Evolutionary conservation across 2,329 filamentous ascomycete species (phyloP), one percentile per base, ranked within the genome.

Genomic region (Cladophialophora chaetospira): DNA sequence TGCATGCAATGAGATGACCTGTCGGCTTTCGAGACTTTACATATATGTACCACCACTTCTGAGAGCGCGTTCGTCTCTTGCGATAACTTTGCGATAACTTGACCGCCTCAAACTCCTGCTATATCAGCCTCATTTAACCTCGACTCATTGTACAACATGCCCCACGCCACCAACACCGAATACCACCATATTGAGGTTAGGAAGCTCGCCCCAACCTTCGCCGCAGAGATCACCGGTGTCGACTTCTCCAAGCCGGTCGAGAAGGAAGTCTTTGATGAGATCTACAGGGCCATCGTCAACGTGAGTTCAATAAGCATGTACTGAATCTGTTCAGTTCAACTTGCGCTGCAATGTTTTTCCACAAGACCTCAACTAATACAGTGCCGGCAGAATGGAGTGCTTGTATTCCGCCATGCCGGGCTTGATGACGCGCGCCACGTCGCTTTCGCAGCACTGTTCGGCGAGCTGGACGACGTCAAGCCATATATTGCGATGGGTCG

Each of bases 391-490:
- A 81, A 83, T 60, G 81, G 80, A 19, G 76, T 82, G 17, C 70
- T 75, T 33, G 75, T 82, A 17, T 78, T 83, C 66, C 79, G 79
- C 35, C 65, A 74, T 11, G 81, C 82, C 1, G 70, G 71, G 11
- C 70, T 85, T 8, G 72, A 76, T 53, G 81, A 85, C 65, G 73
- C 72, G 5, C 58, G 69, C 1, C 82, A 85, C 63, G 73, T 84
- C 31, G 69, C 70, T 4, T 81, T 85, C 65, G 75, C 78, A 13
- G 63, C 65, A 2, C 72, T 71, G 1, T 78, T 85, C 57, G 83
- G 82, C 17, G 78, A 82, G 19, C 75, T 84, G 0, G 82, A 85
- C 68, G 77, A 83, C 64, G 74, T 82, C 28, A 75, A 69, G 15
- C 79, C 77, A 0, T 83, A 79, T 68, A 69, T 78, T 5, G 69